Evolutionary conservation across 2,329 filamentous ascomycete species (phyloP), one percentile per base, ranked within the genome.

Genomic region (Canariomyces notabilis): DNA sequence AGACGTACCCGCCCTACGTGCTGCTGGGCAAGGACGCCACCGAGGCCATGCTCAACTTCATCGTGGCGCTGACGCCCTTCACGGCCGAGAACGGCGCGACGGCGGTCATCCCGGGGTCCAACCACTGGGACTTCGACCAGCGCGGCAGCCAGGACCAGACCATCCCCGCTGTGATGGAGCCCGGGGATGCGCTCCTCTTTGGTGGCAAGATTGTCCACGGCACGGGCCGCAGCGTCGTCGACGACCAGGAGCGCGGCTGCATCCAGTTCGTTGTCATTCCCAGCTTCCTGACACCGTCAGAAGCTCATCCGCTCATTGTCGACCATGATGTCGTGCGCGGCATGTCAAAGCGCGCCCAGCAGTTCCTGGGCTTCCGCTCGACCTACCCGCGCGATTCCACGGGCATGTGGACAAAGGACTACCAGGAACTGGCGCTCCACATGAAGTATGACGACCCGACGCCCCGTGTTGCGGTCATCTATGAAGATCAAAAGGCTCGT

Each of bases 151-250:
- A 43, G 4, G 59, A 56, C 7, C 42, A 55, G 22, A 55, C 48
- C 2, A 44, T 58, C 9, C 48, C 50, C 9, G 59, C 57, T 8
- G 61, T 61, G 46, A 63, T 63, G 59, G 46, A 60, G 12, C 43
- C 49, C 0, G 62, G 62, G 9, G 61, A 64, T 43, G 57, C 57
- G 8, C 56, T 55, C 31, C 59, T 63, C 44, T 60, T 65, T 32
- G 55, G 48, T 20, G 60, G 62, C 23, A 65, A 64, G 56, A 58
- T 63, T 5, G 57, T 64, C 15, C 61, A 65, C 41, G 60, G 61
- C 6, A 58, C 57, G 7, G 62, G 61, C n/a, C 57, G 50, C 8
- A 64, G 64, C 48, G 44, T n/a, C 26, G 64, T 61, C 44, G 41
- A 51, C 31, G 41, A 52, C 35, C 37, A 36, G 16, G 52, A 47